Evolutionary conservation across 2,329 filamentous ascomycete species (phyloP).

Genomic region (Epichloe hybrida): DNA sequence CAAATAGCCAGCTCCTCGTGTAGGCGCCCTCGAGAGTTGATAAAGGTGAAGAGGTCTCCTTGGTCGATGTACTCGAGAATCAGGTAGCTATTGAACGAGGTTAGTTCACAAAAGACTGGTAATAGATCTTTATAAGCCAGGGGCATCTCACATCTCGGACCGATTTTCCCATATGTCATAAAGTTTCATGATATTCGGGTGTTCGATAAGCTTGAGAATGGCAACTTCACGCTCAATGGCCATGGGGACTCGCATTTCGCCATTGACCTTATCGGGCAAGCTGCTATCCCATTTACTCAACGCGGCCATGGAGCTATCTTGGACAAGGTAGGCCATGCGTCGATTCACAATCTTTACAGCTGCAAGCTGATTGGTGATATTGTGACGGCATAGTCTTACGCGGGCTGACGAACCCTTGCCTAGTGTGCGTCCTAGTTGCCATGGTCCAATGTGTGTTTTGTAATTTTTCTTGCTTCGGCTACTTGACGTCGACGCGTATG

Average conservation of each 20-base stretch:
- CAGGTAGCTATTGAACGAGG: conserved; percentile 53
- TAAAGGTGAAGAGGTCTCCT: conserved; percentile 74
- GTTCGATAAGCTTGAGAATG: conserved; percentile 91
- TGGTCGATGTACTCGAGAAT: conserved; percentile 82
- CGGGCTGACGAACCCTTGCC: conserved; percentile 83
- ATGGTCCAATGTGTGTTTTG: conserved; percentile 79
- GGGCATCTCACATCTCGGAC: conserved; percentile 65
- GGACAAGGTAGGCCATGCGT: conserved; percentile 61
- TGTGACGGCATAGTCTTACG: conserved; percentile 75
- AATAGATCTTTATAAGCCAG: not conserved
- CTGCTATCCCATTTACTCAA: conserved; percentile 60
- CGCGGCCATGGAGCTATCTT: conserved; percentile 73
- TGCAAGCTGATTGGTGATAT: conserved; percentile 62
- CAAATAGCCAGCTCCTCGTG: conserved; percentile 67
- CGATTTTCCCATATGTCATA: conserved; percentile 98
- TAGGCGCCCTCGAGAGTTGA: conserved; percentile 60
- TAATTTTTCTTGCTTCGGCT: conserved; percentile 28
- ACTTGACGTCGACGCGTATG: conserved; percentile 27
- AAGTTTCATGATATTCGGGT: conserved; percentile 85
- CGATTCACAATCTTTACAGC: conserved; percentile 95
- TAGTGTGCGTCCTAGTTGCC: conserved; percentile 80
- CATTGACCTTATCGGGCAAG: conserved; percentile 39
- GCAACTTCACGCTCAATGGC: conserved; percentile 90
- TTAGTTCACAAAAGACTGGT: conserved; percentile 4
- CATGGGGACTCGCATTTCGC: conserved; percentile 63